Conservation (phyloP, 2,329 filamentous ascomycete genomes). For the Fusarium humuli region DNA sequence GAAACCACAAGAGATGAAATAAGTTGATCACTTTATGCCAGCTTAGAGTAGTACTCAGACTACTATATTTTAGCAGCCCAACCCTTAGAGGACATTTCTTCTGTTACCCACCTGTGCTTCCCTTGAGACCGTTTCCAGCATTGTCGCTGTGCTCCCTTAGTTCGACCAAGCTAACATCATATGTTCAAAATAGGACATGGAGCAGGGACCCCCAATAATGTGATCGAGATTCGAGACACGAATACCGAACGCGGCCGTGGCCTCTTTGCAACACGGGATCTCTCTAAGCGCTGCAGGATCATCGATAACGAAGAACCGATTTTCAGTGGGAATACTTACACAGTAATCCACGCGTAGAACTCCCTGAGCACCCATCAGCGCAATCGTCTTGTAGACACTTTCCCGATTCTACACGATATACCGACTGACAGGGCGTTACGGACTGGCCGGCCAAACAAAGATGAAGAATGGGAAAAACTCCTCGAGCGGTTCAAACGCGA, state of each 20-base stretch:
- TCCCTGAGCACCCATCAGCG: neutral
- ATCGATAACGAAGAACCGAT: constrained; percentile 36
- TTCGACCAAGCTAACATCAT: neutral
- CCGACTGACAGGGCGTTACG: neutral
- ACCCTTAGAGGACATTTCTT: neutral
- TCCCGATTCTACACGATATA: constrained; percentile 31
- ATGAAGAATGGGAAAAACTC: fast-evolving
- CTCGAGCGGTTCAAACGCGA: neutral
- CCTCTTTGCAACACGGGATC: constrained; percentile 31
- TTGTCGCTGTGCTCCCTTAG: neutral
- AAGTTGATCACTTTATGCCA: neutral
- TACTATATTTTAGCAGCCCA: too few species aligned
- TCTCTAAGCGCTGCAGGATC: constrained; percentile 24
- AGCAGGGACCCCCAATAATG: neutral
- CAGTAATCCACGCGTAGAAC: constrained; percentile 31
- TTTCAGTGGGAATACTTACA: constrained; percentile 23
- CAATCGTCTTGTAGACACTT: neutral
- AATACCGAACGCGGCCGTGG: constrained; percentile 22
- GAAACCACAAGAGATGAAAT: too few species aligned
- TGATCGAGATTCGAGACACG: constrained; percentile 20
- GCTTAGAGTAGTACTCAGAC: neutral
- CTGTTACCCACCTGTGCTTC: neutral
- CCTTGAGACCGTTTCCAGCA: neutral
- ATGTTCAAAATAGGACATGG: neutral
- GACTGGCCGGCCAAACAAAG: neutral